phyloP scores from a whole-genome alignment of 1,139 yeast species.

The Debaryomycetaceae sp. region DNA sequence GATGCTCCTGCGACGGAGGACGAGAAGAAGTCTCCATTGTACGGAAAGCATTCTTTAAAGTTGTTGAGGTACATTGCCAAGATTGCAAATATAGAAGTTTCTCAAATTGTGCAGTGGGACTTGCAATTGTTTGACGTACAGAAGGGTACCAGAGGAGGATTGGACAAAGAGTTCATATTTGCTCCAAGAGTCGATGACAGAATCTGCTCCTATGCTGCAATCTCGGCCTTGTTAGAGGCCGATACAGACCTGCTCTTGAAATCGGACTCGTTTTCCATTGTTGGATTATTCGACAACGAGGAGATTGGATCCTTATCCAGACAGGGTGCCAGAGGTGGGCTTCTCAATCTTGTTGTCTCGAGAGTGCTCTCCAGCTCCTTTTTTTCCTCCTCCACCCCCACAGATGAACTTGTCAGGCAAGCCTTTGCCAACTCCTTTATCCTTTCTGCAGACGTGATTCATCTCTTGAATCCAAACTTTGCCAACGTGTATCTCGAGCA shows the following conservation, averaged over 20 bases:
- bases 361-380: slow-evolving; percentile 27
- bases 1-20: slow-evolving; percentile 47
- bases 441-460: slow-evolving; percentile 66
- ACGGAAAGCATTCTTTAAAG: slow-evolving; percentile 55
- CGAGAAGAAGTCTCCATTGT: slow-evolving; percentile 61
- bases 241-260: slow-evolving; percentile 17
- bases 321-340: slow-evolving; percentile 60
- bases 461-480: slow-evolving; percentile 63
- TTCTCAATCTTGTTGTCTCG: slow-evolving; percentile 30
- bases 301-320: slow-evolving; percentile 60
- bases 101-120: slow-evolving; percentile 55
- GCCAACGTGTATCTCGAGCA: slow-evolving; percentile 58
- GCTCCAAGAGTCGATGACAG: slow-evolving; percentile 70
- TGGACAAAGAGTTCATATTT: slow-evolving; percentile 56
- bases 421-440: slow-evolving; percentile 55
- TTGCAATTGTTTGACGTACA: slow-evolving; percentile 65
- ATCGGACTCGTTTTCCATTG: slow-evolving; percentile 43
- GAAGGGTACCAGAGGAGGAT: slow-evolving; percentile 58
- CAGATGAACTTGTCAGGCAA: slow-evolving; percentile 16
- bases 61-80: slow-evolving; percentile 55
- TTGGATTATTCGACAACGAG: slow-evolving; percentile 57
- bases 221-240: slow-evolving; percentile 47
- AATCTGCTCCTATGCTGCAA: slow-evolving; percentile 59
- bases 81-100: slow-evolving; percentile 44
- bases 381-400: slow-evolving; percentile 6